Base-by-base conservation (phyloP, 1,139 yeast species). In the Pichia sp. region DNA sequence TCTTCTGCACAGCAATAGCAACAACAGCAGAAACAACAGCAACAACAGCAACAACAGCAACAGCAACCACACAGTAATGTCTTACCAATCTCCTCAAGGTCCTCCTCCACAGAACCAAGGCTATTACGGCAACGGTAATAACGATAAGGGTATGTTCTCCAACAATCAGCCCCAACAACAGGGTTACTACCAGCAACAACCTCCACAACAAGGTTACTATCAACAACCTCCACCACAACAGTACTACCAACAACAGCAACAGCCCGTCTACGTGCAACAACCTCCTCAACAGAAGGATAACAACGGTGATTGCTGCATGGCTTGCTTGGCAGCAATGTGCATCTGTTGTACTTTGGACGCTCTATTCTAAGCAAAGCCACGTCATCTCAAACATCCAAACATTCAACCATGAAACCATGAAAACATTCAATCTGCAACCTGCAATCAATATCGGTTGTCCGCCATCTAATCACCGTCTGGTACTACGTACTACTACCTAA, bases 261-360 rank as follows among this genome's bases (percentile, higher is more conserved):
- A 76, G 49, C 85, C 83, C 0, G 69, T 76, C 52, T 77, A 77
- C 45, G 84, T 77, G 11, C 83, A 76, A 51, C 83, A 76, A 51
- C 81, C 74, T 49, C 72, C 60, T 38, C 68, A 65, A 4, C 62
- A 60, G 22, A 59, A 60, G 18, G 56, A 57, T 30, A 67, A 64
- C 33, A 59, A 61, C 41, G 53, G 54, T 16, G 72, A 68, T 39
- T 79, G 86, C 59, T 66, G 78, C 52, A 67, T 75, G 59, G 87
- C 76, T 5, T 80, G 87, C 62, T 64, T 79, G 49, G 86, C 78
- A 21, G 86, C 84, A 10, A 48, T 78, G 59, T 80, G 88, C 72
- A 51, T 79, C 46, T 81, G 91, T 57, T 79, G 84, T 60, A 75
- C 87, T 6, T 62, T 80, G 49, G 87, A 80, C 53, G 72, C 78